Percentiles rank a stretch among this genome's conserved stretches.
Conservation (phyloP, 257 asterid genomes). For the Scutellaria minor region DNA sequence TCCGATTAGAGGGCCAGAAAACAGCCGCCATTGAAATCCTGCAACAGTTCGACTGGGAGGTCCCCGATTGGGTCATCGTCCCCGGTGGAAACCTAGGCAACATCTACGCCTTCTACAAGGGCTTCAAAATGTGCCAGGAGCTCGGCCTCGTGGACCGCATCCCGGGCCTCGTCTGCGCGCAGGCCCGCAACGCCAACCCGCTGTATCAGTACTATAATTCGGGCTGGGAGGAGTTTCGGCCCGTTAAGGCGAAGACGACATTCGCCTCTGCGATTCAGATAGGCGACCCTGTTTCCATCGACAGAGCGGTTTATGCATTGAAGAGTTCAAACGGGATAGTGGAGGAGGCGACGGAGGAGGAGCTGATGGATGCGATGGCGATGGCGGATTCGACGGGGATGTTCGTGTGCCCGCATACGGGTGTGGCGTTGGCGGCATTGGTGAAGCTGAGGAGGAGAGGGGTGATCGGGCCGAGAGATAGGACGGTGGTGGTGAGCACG, state of each 20-base stretch:
- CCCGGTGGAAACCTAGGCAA: constrained; percentile 67
- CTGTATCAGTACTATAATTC: constrained; percentile 46
- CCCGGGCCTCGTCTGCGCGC: constrained; percentile 66
- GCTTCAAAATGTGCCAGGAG: constrained; percentile 65
- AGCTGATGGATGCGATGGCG: constrained; percentile 65
- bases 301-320: constrained; percentile 56
- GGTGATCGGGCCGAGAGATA: constrained; percentile 48
- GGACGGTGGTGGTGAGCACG: constrained; percentile 65
- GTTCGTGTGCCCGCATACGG: constrained; percentile 66
- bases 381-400: constrained; percentile 69
- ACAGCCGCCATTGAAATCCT: constrained; percentile 62
- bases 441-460: constrained; percentile 53
- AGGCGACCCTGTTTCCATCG: constrained; percentile 66
- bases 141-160: constrained; percentile 50
- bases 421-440: constrained; percentile 60
- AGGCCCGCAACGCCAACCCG: constrained; percentile 60
- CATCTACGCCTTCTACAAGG: constrained; percentile 63
- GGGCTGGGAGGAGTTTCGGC: constrained; percentile 47
- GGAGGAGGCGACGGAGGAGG: constrained; percentile 70
- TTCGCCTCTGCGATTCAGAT: constrained; percentile 68
- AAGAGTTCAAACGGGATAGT: constrained; percentile 52
- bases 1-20: constrained; percentile 60
- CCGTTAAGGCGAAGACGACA: constrained; percentile 48
- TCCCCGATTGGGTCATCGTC: constrained; percentile 69
- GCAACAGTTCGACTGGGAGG: constrained; percentile 68